Percentiles rank a stretch among this genome's conserved stretches.
phyloP scores from a whole-genome alignment of 495 filamentous ascomycete genomes.

The Penicillium mononematosum region DNA sequence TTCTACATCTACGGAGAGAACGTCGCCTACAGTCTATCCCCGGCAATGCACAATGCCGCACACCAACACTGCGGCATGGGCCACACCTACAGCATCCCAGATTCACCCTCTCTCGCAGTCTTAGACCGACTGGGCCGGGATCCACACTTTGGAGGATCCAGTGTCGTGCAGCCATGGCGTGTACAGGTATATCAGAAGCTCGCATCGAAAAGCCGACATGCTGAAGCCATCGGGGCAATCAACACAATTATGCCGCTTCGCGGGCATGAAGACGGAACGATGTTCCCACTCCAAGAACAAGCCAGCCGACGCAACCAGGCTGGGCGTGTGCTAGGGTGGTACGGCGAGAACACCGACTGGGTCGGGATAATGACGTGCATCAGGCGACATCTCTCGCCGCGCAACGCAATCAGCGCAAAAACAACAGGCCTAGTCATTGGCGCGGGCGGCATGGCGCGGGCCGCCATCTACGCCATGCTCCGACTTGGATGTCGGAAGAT shows the following conservation, averaged over 20 bases:
- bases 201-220: conserved; percentile 69
- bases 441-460: conserved; percentile 78
- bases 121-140: conserved; percentile 62
- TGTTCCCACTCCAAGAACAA: conserved; percentile 61
- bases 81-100: conserved; percentile 66
- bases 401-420: conserved; percentile 69
- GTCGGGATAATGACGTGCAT: conserved; percentile 70
- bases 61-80: conserved; percentile 69
- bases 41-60: conserved; percentile 77
- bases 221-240: conserved; percentile 75
- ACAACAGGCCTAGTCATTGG: conserved; percentile 74
- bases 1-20: conserved; percentile 74
- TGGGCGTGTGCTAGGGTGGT: conserved; percentile 64
- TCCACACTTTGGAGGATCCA: conserved; percentile 69
- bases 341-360: conserved; percentile 87
- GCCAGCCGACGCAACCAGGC: conserved; percentile 64
- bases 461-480: conserved; percentile 76
- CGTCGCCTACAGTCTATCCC: conserved; percentile 73
- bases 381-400: conserved; percentile 71
- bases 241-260: conserved; percentile 79
- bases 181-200: conserved; percentile 67
- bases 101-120: conserved; percentile 61
- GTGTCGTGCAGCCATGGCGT: conserved; percentile 74
- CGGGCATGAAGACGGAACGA: conserved; percentile 57
- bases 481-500: conserved; percentile 75